Conservation (phyloP, 225 moss, liverwort and hornwort genomes). For the Polytrichum commune region DNA sequence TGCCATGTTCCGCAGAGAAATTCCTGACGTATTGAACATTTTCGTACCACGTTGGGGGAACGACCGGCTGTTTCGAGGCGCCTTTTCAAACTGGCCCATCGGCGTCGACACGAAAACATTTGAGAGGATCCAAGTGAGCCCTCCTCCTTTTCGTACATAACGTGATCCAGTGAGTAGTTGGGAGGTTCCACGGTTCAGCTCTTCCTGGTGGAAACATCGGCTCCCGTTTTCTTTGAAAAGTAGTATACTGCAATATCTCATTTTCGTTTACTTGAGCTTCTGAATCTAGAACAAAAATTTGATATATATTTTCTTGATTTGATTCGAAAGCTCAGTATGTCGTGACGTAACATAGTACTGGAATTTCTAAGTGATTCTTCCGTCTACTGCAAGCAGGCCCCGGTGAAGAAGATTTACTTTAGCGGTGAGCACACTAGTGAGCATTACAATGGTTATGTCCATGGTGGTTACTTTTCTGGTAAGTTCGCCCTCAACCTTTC, state of each 20-base stretch:
- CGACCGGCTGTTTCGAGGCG: constrained; percentile 55
- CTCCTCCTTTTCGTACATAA: background rate
- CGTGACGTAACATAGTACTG: background rate
- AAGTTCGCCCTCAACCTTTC: background rate
- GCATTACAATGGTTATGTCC: constrained; percentile 73
- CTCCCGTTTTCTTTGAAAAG: background rate
- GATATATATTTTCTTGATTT: background rate
- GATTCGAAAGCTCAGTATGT: background rate
- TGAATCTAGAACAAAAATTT: background rate
- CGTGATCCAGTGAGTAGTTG: background rate
- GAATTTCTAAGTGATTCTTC: background rate
- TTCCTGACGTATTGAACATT: constrained; percentile 46
- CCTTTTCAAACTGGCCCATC: constrained; percentile 87
- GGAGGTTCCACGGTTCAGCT: background rate
- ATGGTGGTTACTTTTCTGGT: constrained; percentile 69
- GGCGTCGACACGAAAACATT: constrained; percentile 53
- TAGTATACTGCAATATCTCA: background rate
- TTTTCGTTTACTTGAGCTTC: background rate
- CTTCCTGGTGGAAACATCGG: background rate
- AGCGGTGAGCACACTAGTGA: constrained; percentile 76
- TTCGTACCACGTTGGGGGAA: constrained; percentile 58
- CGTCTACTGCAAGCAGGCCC: constrained; percentile 33
- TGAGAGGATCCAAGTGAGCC: constrained; percentile 48
- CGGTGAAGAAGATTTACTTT: constrained; percentile 57
- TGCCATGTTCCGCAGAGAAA: constrained; percentile 48